Evolutionary conservation across 2,329 filamentous ascomycete genomes (phyloP), one percentile per base, ranked within the genome.

Genomic region (Nemania bipapillata): DNA sequence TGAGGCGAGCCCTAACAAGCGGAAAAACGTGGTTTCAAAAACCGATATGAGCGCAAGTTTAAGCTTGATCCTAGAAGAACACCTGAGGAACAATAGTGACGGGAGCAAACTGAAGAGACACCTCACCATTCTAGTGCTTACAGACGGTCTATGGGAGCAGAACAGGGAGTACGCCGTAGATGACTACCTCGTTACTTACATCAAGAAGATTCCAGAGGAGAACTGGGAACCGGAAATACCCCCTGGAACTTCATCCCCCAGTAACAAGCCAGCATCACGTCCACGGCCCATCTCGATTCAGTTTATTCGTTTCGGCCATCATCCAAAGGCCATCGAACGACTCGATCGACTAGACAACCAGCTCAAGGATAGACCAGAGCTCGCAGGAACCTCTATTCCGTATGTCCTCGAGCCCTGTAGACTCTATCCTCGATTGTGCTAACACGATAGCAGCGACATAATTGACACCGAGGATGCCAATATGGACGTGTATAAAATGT

Each of bases 401-500:
- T 75, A 67, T 58, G 64, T 70, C 22, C 8, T 11, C 11, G 17
- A 30, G 24, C 15, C n/a, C 3, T 4, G 2, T 17, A 50, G 53
- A 30, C 4, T 20, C 20, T 4, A n/a, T 11, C 4, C 32, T 30
- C 5, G 30, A 53, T 35, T 30, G 0, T 11, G 49, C 61, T 65
- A 17, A 65, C 45, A 11, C 15, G 1, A 1, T 37, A 9, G 5
- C 30, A 75, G 75, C 1, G 77, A 78, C 47, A 60, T 79, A 26
- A 74, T 78, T 22, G 77, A 78, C 37, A 74, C 72, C 0, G 76
- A 78, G 26, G 73, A 62, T 6, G 70, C 72, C 0, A 45, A 59
- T 1, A 74, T 75, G 0, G 73, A 79, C 45, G 65, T 78, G 12
- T 74, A 78, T 26, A 79, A 79, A 49, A 78, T 79, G 76, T 74